phyloP scores from a whole-genome alignment of 2,329 filamentous ascomycete genomes.

The Fusarium sororula region DNA sequence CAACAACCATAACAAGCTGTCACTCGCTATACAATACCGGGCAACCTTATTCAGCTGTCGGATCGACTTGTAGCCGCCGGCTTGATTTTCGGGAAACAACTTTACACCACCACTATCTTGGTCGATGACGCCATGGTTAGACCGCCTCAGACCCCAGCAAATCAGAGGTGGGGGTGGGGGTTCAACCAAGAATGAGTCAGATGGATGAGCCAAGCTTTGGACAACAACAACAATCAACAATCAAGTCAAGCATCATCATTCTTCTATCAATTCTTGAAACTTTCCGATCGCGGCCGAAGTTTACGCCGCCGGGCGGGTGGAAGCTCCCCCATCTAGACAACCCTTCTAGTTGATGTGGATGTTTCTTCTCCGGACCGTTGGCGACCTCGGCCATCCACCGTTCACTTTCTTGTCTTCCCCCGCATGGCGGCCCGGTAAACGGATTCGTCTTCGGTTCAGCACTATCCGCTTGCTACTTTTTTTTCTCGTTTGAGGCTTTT shows the following conservation, averaged over 20 bases:
- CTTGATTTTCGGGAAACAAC: constrained; percentile 20
- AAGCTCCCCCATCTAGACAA: constrained; percentile 12
- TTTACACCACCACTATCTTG: constrained; percentile 11
- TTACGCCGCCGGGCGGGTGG: constrained; percentile 22
- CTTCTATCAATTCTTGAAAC: not conserved
- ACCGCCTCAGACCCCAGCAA: constrained; percentile 19
- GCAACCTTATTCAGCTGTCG: constrained; percentile 19
- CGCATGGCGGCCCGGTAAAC: constrained; percentile 18
- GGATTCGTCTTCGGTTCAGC: constrained; percentile 16
- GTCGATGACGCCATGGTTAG: constrained; percentile 35
- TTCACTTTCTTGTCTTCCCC: constrained; percentile 8
- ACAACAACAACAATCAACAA: constrained; percentile 28
- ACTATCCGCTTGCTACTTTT: constrained; percentile 3
- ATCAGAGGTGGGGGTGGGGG: constrained; percentile 25
- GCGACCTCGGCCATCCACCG: constrained; percentile 20
- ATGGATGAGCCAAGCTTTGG: constrained; percentile 7
- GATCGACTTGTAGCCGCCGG: constrained; percentile 25
- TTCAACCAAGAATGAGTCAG: constrained; percentile 32
- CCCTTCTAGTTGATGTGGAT: constrained; percentile 6
- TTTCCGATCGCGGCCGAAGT: constrained; percentile 34
- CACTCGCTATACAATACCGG: not conserved
- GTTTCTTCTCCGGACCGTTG: constrained; percentile 16
- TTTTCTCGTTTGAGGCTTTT: constrained; percentile 8
- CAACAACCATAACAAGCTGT: constrained; percentile 9
- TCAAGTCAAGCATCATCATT: constrained; percentile 16